Evolutionary conservation across 192 early-diverging fungal genomes (phyloP).

Genomic region (Backusella tuberculispora): DNA sequence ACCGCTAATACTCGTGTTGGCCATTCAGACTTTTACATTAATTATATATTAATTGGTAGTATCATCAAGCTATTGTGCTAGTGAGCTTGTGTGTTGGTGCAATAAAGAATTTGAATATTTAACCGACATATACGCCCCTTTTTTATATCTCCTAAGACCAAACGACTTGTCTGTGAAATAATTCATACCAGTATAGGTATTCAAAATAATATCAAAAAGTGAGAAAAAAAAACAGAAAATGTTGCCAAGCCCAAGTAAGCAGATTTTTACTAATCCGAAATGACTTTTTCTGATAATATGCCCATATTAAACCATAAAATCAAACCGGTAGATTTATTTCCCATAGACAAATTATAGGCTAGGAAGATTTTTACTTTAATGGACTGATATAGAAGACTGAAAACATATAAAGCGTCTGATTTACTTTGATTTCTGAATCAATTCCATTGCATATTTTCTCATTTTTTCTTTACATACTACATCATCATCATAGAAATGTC

Average conservation of each 20-base stretch:
- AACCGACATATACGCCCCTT: background rate
- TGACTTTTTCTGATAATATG: background rate
- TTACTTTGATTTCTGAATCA: background rate
- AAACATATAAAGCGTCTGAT: constrained; percentile 1
- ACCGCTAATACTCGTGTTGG: background rate
- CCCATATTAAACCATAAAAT: constrained; percentile 1
- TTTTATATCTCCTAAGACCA: background rate
- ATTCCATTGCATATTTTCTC: constrained; percentile 2
- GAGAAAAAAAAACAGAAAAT: background rate
- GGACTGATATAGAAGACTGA: background rate
- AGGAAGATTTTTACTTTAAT: background rate
- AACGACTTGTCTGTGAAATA: background rate
- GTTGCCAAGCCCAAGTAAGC: background rate
- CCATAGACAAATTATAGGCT: background rate
- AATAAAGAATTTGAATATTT: constrained; percentile 3
- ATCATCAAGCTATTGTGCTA: background rate
- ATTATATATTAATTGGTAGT: background rate
- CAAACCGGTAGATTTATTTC: background rate
- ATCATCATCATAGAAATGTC: background rate
- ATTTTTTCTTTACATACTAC: background rate
- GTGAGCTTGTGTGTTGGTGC: background rate
- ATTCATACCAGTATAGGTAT: background rate
- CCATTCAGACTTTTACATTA: background rate
- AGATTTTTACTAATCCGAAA: background rate
- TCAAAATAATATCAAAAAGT: background rate